These are phyloP conservation scores for Diaporthe vexans DNA, from an alignment of 2,329 filamentous ascomycete genomes.

Conservation along the genomic window DNA sequence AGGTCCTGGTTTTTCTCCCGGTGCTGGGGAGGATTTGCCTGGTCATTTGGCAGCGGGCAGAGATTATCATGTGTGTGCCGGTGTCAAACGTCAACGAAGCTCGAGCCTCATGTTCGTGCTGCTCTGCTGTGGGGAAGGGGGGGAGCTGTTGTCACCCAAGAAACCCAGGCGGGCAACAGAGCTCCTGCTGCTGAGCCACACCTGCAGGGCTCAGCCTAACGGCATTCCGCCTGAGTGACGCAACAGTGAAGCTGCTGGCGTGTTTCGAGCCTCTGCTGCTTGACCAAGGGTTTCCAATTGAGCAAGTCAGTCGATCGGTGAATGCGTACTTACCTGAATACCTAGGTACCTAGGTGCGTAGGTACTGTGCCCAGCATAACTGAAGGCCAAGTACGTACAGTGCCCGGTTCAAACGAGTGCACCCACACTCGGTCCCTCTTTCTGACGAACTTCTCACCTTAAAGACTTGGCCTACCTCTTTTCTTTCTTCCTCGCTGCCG, in stretches of 20 bases:
- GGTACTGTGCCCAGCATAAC: no score
- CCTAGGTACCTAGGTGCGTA: no score
- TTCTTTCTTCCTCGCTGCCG: not conserved
- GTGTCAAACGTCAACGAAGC: not conserved
- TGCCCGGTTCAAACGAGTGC: not conserved
- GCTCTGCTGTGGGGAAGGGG: no score
- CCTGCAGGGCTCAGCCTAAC: slow-evolving; percentile 21
- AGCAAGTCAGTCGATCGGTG: slow-evolving; percentile 9
- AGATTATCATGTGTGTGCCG: not conserved
- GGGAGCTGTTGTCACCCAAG: not conserved
- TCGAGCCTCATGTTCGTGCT: not conserved
- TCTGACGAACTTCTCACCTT: slow-evolving; percentile 26
- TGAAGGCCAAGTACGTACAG: not conserved
- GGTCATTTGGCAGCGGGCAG: not conserved
- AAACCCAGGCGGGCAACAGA: no score
- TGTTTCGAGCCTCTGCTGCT: slow-evolving; percentile 20
- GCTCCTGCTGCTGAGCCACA: slow-evolving; percentile 22
- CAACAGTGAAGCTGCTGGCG: slow-evolving; percentile 29
- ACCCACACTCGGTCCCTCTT: slow-evolving; percentile 1
- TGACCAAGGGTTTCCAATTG: slow-evolving; percentile 8
- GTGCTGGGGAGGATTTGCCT: not conserved
- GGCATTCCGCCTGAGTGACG: slow-evolving; percentile 26
- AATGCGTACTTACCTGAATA: no score
- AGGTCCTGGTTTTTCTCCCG: not conserved
- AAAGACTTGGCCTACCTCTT: slow-evolving; percentile 8